phyloP scores from a whole-genome alignment of 257 asterid species.

The Gentiana macrophylla region DNA sequence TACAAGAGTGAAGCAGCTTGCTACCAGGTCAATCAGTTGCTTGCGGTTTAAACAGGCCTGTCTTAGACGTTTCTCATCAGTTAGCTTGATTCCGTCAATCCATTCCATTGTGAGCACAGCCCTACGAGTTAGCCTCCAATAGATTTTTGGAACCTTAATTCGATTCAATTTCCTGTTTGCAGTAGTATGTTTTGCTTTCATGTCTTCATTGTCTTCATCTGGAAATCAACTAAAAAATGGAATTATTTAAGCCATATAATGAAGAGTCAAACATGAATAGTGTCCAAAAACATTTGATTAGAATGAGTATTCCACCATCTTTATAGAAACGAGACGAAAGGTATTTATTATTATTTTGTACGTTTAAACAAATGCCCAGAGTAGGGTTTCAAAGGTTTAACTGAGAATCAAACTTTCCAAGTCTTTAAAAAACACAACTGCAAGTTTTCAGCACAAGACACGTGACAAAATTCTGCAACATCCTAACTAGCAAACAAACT shows the following conservation, averaged over 20 bases:
- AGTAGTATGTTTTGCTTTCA: conserved; percentile 11
- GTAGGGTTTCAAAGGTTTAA: too few species aligned
- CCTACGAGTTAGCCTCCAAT: conserved; percentile 79
- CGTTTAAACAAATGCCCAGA: too few species aligned
- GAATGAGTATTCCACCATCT: too few species aligned
- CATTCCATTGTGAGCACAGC: conserved; percentile 98
- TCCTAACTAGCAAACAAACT: too few species aligned
- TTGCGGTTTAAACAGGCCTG: conserved; percentile 69
- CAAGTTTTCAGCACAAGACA: too few species aligned
- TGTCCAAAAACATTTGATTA: too few species aligned
- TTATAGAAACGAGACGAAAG: too few species aligned
- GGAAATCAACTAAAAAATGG: conserved; percentile 14
- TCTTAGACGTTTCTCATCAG: conserved; percentile 55
- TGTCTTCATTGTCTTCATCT: conserved; percentile 31
- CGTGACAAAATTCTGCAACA: too few species aligned
- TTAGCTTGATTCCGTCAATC: conserved; percentile 93
- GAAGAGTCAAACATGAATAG: too few species aligned
- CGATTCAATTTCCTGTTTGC: conserved; percentile 28
- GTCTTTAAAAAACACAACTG: too few species aligned
- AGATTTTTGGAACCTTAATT: conserved; percentile 83
- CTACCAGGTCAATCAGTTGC: conserved; percentile 78
- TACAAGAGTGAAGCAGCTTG: conserved; percentile 8
- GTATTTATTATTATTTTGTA: too few species aligned
- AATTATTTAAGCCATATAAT: conserved; percentile 1
- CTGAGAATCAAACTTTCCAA: too few species aligned